Conservation (phyloP, 176 grass and related monocot species). For the Triticum monococcum region DNA sequence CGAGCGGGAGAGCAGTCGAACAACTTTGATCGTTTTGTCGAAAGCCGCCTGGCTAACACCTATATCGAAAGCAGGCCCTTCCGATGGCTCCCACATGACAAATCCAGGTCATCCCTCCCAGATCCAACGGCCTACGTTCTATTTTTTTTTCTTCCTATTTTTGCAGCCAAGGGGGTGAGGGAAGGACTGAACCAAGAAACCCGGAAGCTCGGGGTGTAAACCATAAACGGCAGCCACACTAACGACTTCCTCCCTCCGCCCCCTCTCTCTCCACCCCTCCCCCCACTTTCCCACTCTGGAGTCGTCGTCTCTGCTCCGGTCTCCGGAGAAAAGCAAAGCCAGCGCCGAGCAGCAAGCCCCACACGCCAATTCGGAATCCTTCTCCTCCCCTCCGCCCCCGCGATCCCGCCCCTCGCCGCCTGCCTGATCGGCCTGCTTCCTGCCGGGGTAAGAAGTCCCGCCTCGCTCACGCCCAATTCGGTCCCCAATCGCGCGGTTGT, state of each 20-base stretch:
- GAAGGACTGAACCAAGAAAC: not conserved
- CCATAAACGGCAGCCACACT: not conserved
- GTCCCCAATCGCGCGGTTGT: not conserved
- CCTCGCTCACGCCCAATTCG: conserved; percentile 4
- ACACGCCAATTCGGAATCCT: conserved; percentile 29
- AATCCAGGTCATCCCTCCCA: too few relatives aligned
- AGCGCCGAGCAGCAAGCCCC: conserved; percentile 4
- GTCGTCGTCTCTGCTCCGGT: conserved; percentile 34
- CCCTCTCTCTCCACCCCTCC: not conserved
- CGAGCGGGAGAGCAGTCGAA: too few relatives aligned
- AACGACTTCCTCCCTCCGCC: conserved; percentile 10
- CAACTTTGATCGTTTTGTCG: too few relatives aligned
- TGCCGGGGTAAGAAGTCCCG: conserved; percentile 32
- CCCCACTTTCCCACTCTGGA: not conserved
- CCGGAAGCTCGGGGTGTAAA: not conserved
- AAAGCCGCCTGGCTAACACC: too few relatives aligned
- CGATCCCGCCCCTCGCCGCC: not conserved
- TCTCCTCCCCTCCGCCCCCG: not conserved
- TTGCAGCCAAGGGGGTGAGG: too few relatives aligned
- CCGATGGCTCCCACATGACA: too few relatives aligned
- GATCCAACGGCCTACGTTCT: too few relatives aligned
- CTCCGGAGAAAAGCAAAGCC: conserved; percentile 26
- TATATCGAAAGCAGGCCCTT: too few relatives aligned
- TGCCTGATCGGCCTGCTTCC: not conserved
- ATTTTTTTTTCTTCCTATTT: too few relatives aligned